Percentiles rank a stretch among this genome's conserved stretches.
phyloP scores from a whole-genome alignment of 495 filamentous ascomycete genomes.

The Aspergillus ellipticus region DNA sequence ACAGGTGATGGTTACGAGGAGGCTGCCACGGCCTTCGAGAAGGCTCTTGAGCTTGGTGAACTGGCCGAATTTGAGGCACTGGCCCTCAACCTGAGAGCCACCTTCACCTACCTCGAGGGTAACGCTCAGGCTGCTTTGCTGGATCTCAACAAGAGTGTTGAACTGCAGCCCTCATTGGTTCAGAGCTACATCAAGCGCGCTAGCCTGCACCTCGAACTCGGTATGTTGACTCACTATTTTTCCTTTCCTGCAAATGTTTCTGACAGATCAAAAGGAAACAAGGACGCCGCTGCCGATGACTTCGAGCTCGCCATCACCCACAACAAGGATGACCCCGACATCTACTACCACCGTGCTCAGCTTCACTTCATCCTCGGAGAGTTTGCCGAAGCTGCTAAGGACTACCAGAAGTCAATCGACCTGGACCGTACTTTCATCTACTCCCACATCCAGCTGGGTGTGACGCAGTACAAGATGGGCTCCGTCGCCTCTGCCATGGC shows the following conservation, averaged over 20 bases:
- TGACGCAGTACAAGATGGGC: conserved; percentile 99
- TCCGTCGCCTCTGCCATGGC: conserved; percentile 97
- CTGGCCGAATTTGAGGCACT: conserved; percentile 78
- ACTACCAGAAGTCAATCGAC: conserved; percentile 99
- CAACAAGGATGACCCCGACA: conserved; percentile 88
- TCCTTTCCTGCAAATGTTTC: conserved; percentile 9
- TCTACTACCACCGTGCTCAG: conserved; percentile 99
- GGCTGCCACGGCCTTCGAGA: conserved; percentile 79
- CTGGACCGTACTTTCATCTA: conserved; percentile 95
- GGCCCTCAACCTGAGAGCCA: conserved; percentile 93
- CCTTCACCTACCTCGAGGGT: conserved; percentile 87
- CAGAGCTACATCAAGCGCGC: conserved; percentile 99
- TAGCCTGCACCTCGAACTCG: conserved; percentile 95
- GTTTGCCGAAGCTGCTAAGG: conserved; percentile 88
- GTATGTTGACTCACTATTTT: conserved; percentile 47
- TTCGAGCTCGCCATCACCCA: conserved; percentile 82
- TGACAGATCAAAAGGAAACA: conserved; percentile 58
- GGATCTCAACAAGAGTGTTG: conserved; percentile 87
- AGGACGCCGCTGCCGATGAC: conserved; percentile 80
- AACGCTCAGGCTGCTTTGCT: conserved; percentile 76
- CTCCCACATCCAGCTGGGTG: conserved; percentile 98
- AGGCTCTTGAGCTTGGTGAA: conserved; percentile 75
- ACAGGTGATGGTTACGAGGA: conserved; percentile 87
- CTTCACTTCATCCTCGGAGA: conserved; percentile 96
- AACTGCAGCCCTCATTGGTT: conserved; percentile 78